phyloP scores from a whole-genome alignment of 176 grass and related monocot genomes.

The Otatea glauca region DNA sequence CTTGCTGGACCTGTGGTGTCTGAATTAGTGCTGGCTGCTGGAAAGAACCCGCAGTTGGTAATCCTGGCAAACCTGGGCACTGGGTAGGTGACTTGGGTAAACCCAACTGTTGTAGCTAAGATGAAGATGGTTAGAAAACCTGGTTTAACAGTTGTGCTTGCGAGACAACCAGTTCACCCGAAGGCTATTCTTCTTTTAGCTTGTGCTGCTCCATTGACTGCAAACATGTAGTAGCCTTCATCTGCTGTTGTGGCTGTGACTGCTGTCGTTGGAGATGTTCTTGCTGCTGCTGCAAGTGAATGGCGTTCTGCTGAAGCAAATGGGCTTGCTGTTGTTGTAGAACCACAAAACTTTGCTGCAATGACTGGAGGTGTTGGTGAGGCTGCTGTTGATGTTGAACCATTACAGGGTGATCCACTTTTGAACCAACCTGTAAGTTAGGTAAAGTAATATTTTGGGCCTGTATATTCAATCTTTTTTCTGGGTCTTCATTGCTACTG shows the following conservation, averaged over 20 bases:
- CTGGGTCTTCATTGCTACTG: slow-evolving; percentile 54
- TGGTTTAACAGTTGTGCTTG: slow-evolving; percentile 66
- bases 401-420: slow-evolving; percentile 50
- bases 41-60: slow-evolving; percentile 49
- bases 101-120: slow-evolving; percentile 72
- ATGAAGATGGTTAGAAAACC: slow-evolving; percentile 70
- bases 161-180: slow-evolving; percentile 52
- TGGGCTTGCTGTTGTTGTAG: slow-evolving; percentile 67
- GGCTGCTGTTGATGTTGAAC: slow-evolving; percentile 54
- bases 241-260: slow-evolving; percentile 54
- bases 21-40: slow-evolving; percentile 59
- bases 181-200: slow-evolving; percentile 56
- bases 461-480: slow-evolving; percentile 69
- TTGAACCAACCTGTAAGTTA: slow-evolving; percentile 71
- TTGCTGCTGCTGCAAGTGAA: slow-evolving; percentile 69
- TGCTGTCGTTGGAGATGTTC: slow-evolving; percentile 65
- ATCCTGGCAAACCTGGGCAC: slow-evolving; percentile 41
- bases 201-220: slow-evolving; percentile 59
- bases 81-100: slow-evolving; percentile 62
- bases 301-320: slow-evolving; percentile 55
- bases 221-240: slow-evolving; percentile 51
- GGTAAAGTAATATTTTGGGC: slow-evolving; percentile 55
- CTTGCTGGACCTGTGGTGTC: slow-evolving; percentile 61
- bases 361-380: slow-evolving; percentile 65
- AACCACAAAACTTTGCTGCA: slow-evolving; percentile 57